phyloP scores from a whole-genome alignment of 495 filamentous ascomycete species.

The Aspergillus bertholletiae region DNA sequence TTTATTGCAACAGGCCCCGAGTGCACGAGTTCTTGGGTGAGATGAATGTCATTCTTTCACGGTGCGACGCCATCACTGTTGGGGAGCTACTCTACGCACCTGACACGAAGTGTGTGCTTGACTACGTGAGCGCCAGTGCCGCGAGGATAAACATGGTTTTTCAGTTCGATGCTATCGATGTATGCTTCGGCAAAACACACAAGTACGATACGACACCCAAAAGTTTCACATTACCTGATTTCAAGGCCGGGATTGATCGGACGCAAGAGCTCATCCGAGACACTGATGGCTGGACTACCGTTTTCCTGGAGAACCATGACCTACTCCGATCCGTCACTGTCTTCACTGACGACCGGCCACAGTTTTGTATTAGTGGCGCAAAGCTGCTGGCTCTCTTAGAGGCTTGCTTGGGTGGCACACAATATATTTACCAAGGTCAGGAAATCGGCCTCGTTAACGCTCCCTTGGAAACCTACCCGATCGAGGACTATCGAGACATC shows the following conservation, averaged over 20 bases:
- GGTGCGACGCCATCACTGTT: conserved; percentile 48
- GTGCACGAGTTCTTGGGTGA: conserved; percentile 53
- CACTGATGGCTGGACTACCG: conserved; percentile 49
- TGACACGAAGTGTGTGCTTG: conserved; percentile 39
- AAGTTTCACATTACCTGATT: conserved; percentile 38
- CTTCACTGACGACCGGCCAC: conserved; percentile 39
- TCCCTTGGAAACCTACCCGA: conserved; percentile 48
- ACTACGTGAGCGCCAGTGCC: conserved; percentile 41
- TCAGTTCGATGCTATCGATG: conserved; percentile 48
- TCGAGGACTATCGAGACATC: conserved; percentile 62
- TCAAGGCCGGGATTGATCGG: conserved; percentile 31
- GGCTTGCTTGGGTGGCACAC: conserved; percentile 52
- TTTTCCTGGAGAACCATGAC: conserved; percentile 61
- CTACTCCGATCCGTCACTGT: conserved; percentile 53
- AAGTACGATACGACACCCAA: conserved; percentile 35
- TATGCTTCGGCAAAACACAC: conserved; percentile 37
- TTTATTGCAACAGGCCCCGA: conserved; percentile 56
- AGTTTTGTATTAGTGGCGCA: conserved; percentile 37
- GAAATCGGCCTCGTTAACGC: conserved; percentile 69
- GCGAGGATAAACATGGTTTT: conserved; percentile 54
- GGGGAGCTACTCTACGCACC: conserved; percentile 48
- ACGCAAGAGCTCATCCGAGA: conserved; percentile 47
- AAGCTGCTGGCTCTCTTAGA: conserved; percentile 58
- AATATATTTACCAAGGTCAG: conserved; percentile 70
- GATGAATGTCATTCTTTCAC: conserved; percentile 39